Conservation (phyloP, 371 early-diverging fungal species). For the Mortierella sp. region DNA sequence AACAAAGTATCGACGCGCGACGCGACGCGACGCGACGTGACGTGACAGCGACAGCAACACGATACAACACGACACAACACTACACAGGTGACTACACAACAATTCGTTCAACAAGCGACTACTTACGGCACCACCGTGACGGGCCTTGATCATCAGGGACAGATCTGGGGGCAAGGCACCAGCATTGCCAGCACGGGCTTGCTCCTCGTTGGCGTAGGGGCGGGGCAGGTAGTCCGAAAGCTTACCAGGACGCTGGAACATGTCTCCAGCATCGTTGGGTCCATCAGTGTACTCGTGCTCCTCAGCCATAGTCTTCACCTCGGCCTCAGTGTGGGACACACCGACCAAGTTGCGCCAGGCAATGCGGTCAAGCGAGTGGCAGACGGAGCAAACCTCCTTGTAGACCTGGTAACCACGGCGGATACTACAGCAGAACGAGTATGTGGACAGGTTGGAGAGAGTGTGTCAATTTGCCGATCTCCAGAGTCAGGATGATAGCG, state of each 20-base stretch:
- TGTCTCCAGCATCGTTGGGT: conserved; percentile 93
- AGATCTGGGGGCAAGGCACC: conserved; percentile 98
- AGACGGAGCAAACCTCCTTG: conserved; percentile 97
- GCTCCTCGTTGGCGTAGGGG: conserved; percentile 98
- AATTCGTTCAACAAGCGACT: no score
- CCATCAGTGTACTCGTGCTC: conserved; percentile 94
- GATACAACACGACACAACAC: no score
- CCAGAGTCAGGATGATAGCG: no score
- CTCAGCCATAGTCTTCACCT: conserved; percentile 94
- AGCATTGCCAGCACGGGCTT: conserved; percentile 95
- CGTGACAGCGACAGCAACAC: no score
- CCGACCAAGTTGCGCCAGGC: conserved; percentile 95
- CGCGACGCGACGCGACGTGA: no score
- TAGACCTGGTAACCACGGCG: conserved; percentile 99
- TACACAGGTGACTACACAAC: no score
- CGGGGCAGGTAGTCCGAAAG: conserved; percentile 93
- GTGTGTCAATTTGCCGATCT: no score
- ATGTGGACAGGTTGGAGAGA: not conserved
- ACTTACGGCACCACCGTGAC: conserved; percentile 90
- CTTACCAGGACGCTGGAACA: conserved; percentile 97
- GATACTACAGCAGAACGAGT: conserved; percentile 63
- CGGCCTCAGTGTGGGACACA: conserved; percentile 86
- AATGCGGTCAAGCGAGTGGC: conserved; percentile 95
- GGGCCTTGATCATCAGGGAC: conserved; percentile 94
- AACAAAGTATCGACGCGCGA: no score